Conservation (phyloP, 495 filamentous ascomycete species). For the Entonaema liquescens region DNA sequence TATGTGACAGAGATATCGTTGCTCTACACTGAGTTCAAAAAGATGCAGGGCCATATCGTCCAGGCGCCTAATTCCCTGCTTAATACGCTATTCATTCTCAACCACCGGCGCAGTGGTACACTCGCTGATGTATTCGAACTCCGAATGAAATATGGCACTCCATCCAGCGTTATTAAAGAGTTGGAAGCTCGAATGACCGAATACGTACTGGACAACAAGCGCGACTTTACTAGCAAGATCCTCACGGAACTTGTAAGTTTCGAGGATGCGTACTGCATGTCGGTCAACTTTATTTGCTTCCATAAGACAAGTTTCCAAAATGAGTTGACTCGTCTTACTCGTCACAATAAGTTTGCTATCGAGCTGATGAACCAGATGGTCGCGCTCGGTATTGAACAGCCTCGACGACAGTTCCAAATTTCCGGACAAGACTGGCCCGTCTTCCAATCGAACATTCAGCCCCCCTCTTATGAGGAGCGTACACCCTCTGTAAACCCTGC, state of each 20-base stretch:
- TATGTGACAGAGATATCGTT: constrained; percentile 94
- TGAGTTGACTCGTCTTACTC: constrained; percentile 85
- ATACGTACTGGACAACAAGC: constrained; percentile 85
- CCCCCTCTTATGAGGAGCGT: constrained; percentile 43
- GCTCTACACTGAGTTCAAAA: constrained; percentile 98
- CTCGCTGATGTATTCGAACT: constrained; percentile 88
- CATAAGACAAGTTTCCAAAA: constrained; percentile 95
- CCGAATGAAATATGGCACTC: constrained; percentile 87
- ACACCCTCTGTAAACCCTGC: constrained; percentile 34
- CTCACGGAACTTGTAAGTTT: constrained; percentile 83
- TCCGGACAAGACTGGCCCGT: constrained; percentile 59
- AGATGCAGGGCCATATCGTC: constrained; percentile 95
- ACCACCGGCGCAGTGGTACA: constrained; percentile 88
- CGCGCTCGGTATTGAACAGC: constrained; percentile 89
- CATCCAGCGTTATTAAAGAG: constrained; percentile 83
- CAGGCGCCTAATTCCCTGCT: constrained; percentile 95
- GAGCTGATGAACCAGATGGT: constrained; percentile 87
- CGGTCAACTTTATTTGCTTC: constrained; percentile 95
- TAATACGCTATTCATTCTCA: constrained; percentile 92
- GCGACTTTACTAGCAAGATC: constrained; percentile 90
- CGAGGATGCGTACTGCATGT: constrained; percentile 68
- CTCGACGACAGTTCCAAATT: constrained; percentile 78
- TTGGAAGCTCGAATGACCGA: constrained; percentile 84
- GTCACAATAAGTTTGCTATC: constrained; percentile 94
- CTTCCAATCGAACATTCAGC: constrained; percentile 53